Conservation (phyloP, 2,329 filamentous ascomycete species). For the Trichoderma gracile region DNA sequence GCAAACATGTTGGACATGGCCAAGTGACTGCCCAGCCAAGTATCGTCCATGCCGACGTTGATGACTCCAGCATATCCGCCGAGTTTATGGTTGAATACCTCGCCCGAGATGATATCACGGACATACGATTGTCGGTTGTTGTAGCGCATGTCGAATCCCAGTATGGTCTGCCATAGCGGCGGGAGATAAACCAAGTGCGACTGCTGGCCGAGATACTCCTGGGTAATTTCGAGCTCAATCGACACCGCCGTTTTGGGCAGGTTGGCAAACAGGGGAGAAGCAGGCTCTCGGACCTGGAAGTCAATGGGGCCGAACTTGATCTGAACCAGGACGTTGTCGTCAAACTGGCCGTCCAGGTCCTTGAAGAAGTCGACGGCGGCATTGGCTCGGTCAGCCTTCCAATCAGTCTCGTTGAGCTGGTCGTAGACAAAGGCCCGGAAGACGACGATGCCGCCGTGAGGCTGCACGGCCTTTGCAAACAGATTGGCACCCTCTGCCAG, state of each 20-base stretch:
- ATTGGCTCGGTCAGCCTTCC: conserved; percentile 68
- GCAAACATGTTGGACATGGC: conserved; percentile 73
- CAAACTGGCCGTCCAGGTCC: conserved; percentile 63
- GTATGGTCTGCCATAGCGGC: conserved; percentile 67
- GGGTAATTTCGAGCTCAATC: conserved; percentile 12
- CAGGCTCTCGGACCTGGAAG: conserved; percentile 69
- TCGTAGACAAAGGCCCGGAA: conserved; percentile 74
- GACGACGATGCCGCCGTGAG: conserved; percentile 64
- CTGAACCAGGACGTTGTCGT: conserved; percentile 70
- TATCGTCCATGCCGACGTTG: conserved; percentile 13
- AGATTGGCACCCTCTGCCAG: conserved; percentile 68
- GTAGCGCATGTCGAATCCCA: conserved; percentile 67
- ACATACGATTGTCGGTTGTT: conserved; percentile 58
- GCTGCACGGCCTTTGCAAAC: conserved; percentile 60
- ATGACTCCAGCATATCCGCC: conserved; percentile 17
- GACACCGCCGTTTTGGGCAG: conserved; percentile 7
- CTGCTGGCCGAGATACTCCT: conserved; percentile 20
- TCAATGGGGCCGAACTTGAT: conserved; percentile 76
- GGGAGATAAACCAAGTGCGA: conserved; percentile 65
- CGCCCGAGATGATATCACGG: conserved; percentile 61
- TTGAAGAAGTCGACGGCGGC: conserved; percentile 68
- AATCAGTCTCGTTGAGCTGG: conserved; percentile 54
- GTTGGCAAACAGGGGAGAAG: conserved; percentile 62
- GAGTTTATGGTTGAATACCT: conserved; percentile 53
- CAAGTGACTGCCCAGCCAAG: conserved; percentile 68